These are phyloP conservation scores for Leishmania tropica DNA, from an alignment of 208 protist genomes.

Conservation along the genomic window DNA sequence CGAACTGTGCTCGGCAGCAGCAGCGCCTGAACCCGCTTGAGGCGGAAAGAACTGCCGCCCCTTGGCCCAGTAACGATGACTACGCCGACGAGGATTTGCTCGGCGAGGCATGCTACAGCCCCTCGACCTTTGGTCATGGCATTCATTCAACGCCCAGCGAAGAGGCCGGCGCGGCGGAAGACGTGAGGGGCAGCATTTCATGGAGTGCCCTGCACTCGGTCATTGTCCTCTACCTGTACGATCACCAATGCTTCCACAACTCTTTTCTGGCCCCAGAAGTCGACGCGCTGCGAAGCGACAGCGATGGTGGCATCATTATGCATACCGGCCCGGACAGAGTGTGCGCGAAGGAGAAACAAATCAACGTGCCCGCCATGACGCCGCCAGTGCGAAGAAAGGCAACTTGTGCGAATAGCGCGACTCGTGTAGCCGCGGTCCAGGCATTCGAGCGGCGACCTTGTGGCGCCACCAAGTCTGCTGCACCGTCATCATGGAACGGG, in stretches of 20 bases:
- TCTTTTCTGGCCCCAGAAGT: conserved; percentile 20
- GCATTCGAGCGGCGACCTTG: neutral
- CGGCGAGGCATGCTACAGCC: conserved; percentile 6
- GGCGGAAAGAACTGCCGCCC: neutral
- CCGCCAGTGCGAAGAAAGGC: neutral
- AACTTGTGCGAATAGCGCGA: neutral
- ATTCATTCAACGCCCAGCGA: neutral
- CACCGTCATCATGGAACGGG: neutral
- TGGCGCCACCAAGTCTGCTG: neutral
- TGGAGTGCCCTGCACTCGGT: conserved; percentile 12
- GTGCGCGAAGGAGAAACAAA: neutral
- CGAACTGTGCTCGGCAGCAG: neutral
- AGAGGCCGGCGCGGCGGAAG: neutral
- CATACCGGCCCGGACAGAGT: neutral
- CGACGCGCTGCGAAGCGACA: conserved; percentile 2
- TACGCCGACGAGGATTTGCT: conserved; percentile 8
- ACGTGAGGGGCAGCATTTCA: neutral
- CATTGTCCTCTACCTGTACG: conserved; percentile 19
- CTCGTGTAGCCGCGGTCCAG: neutral
- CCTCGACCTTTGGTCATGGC: neutral
- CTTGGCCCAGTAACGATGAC: conserved; percentile 8
- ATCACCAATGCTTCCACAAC: conserved; percentile 19
- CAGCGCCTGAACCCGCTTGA: neutral
- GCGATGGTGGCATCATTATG: neutral
- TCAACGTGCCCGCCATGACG: neutral